Conservation (phyloP, 495 filamentous ascomycete species). For the Lophium mytilinum region DNA sequence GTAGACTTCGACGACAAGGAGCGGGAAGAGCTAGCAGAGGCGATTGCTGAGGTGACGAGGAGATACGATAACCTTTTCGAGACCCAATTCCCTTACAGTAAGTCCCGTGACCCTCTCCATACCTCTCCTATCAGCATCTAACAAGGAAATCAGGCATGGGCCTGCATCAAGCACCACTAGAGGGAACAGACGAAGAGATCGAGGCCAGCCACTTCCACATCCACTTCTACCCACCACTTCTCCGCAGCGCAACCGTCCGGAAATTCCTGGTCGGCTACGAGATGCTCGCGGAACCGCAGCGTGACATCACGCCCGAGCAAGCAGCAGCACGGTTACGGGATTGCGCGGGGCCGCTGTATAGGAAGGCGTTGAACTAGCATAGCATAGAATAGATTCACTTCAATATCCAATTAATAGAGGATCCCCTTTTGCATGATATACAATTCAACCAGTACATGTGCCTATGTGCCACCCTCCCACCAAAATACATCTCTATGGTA, state of each 20-base stretch:
- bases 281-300: constrained; percentile 90
- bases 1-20: constrained; percentile 70
- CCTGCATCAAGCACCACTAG: constrained; percentile 87
- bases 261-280: constrained; percentile 97
- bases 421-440: too few species aligned
- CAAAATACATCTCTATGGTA: too few species aligned
- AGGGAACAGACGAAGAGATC: constrained; percentile 74
- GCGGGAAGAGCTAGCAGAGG: constrained; percentile 63
- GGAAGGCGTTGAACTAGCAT: constrained; percentile 33
- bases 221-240: constrained; percentile 92
- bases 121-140: background rate
- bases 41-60: constrained; percentile 75
- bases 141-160: constrained; percentile 44
- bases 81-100: constrained; percentile 90
- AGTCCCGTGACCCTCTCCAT: constrained; percentile 11
- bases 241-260: constrained; percentile 84
- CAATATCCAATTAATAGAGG: too few species aligned
- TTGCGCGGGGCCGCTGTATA: constrained; percentile 75
- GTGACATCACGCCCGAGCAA: constrained; percentile 96
- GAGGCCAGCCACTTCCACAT: constrained; percentile 86
- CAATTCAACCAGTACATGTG: too few species aligned
- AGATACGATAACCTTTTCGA: constrained; percentile 96
- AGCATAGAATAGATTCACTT: too few species aligned
- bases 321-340: constrained; percentile 69
- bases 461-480: too few species aligned